These are phyloP conservation scores for Leishmania arabica DNA, from an alignment of 208 protist genomes.

Conservation along the genomic window DNA sequence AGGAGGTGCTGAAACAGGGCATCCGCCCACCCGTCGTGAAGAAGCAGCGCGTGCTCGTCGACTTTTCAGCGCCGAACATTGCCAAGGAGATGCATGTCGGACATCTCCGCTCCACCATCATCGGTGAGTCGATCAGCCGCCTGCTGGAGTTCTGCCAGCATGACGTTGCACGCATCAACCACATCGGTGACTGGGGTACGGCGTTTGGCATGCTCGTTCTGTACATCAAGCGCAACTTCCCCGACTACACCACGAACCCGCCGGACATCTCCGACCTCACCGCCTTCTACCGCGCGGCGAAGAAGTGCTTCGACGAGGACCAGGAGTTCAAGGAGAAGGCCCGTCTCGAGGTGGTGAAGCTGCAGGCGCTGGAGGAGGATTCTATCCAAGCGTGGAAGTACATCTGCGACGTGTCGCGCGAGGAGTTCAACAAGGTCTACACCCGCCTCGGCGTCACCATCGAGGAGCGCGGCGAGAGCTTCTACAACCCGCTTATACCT, in stretches of 20 bases:
- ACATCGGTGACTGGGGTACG: constrained; percentile 99
- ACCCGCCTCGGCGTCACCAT: constrained; percentile 82
- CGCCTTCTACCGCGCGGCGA: constrained; percentile 95
- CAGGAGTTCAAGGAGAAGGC: constrained; percentile 92
- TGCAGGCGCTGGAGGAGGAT: constrained; percentile 83
- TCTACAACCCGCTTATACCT: constrained; percentile 95
- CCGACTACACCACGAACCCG: constrained; percentile 86
- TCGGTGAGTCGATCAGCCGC: constrained; percentile 95
- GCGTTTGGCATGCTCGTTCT: constrained; percentile 99
- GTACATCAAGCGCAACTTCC: constrained; percentile 94
- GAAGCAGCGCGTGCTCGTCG: constrained; percentile 89
- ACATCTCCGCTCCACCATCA: constrained; percentile 98
- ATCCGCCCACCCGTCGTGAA: constrained; percentile 70
- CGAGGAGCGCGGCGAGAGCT: constrained; percentile 96
- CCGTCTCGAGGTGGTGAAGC: constrained; percentile 91
- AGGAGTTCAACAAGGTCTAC: constrained; percentile 95
- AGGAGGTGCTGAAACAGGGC: constrained; percentile 56
- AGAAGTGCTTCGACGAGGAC: constrained; percentile 95
- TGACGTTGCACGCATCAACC: constrained; percentile 96
- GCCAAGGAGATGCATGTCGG: constrained; percentile 99
- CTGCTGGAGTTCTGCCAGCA: constrained; percentile 95
- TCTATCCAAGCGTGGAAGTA: constrained; percentile 90
- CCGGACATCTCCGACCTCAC: constrained; percentile 95
- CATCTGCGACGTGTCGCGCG: constrained; percentile 93
- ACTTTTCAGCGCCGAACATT: constrained; percentile 99